Evolutionary conservation across 1,284 basidiomycete genomes (phyloP).

Genomic region (Cryptococcus sp.): DNA sequence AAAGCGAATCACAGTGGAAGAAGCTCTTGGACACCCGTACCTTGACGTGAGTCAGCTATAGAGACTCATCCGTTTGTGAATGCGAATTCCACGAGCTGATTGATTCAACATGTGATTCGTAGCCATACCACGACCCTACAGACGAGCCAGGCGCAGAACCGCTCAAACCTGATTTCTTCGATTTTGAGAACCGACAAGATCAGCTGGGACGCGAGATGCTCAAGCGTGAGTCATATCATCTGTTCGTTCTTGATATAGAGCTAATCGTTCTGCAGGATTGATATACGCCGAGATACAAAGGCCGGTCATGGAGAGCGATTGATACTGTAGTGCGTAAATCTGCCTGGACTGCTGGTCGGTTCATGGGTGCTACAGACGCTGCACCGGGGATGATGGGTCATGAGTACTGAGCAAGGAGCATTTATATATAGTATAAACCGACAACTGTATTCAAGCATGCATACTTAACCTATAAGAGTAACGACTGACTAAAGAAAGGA

Average conservation of each 20-base stretch:
- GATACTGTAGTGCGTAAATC: not conserved
- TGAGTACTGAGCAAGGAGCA: no score
- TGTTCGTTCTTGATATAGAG: not conserved
- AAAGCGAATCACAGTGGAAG: conserved; percentile 83
- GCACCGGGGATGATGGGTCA: no score
- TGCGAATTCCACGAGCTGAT: conserved; percentile 20
- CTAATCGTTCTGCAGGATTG: conserved; percentile 37
- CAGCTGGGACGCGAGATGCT: conserved; percentile 56
- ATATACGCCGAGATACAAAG: conserved; percentile 55
- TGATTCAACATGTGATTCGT: conserved; percentile 3
- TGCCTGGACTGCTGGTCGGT: no score
- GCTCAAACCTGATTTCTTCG: conserved; percentile 82
- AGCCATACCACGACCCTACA: conserved; percentile 85
- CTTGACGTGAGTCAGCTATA: conserved; percentile 64
- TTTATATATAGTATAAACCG: no score
- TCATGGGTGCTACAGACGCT: no score
- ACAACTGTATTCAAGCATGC: no score
- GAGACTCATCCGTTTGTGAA: no score
- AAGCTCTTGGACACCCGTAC: conserved; percentile 90
- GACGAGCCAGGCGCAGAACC: conserved; percentile 82
- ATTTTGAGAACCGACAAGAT: conserved; percentile 67
- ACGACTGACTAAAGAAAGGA: no score
- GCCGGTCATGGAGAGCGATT: conserved; percentile 29
- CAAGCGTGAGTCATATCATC: conserved; percentile 48
- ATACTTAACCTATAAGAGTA: no score